Conservation (phyloP, 306 rosid species). For the Purshia tridentata region DNA sequence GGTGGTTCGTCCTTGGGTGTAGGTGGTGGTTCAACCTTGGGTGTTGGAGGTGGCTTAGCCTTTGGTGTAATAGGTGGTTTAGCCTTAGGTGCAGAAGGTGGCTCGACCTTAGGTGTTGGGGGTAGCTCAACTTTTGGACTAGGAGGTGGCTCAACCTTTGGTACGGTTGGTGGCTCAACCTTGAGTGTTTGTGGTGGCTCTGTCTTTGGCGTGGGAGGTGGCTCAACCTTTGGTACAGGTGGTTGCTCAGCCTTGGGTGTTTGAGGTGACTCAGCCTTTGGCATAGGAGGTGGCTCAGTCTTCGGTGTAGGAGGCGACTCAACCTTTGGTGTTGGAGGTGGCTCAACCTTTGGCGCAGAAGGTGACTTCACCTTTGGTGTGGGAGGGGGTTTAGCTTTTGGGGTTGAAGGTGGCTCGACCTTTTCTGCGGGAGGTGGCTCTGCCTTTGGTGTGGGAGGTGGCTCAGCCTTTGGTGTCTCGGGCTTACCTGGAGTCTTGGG, state of each 20-base stretch:
- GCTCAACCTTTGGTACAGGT: background rate
- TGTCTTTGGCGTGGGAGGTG: background rate
- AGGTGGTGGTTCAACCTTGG: background rate
- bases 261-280: background rate
- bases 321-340: background rate
- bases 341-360: background rate
- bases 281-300: background rate
- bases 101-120: background rate
- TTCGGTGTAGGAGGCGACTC: background rate
- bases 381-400: constrained; percentile 1
- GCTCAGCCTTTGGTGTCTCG: background rate
- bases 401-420: background rate
- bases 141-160: background rate
- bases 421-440: constrained; percentile 13
- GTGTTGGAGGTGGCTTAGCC: background rate
- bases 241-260: background rate
- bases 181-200: background rate
- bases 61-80: too few relatives aligned
- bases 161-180: background rate
- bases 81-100: background rate
- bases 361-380: background rate
- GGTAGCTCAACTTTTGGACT: background rate
- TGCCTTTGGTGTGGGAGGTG: background rate
- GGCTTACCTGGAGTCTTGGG: background rate
- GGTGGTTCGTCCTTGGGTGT: background rate